Percentiles rank a stretch among this genome's conserved stretches.
Conservation (phyloP, 1,284 basidiomycete genomes). For the Heterobasidion parviporum region DNA sequence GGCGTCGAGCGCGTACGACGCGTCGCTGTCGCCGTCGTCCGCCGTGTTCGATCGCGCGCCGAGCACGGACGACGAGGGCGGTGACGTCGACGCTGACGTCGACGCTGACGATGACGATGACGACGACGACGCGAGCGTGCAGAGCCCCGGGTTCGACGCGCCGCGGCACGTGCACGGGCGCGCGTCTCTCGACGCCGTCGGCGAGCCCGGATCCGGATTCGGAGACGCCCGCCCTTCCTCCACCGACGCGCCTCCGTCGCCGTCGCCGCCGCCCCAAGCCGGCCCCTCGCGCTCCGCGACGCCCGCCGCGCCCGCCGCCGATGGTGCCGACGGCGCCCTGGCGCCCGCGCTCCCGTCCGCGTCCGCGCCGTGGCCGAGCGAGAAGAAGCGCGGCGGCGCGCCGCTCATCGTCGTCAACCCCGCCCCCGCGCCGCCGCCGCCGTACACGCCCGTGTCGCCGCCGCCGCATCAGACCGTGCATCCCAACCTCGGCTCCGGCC, state of each 20-base stretch:
- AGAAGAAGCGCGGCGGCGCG: slow-evolving; percentile 14
- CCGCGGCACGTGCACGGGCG: too few species aligned
- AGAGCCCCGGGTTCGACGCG: slow-evolving; percentile 15
- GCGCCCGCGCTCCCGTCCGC: slow-evolving; percentile 4
- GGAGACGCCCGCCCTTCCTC: neutral
- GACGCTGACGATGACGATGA: too few species aligned
- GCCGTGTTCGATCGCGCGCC: slow-evolving; percentile 1
- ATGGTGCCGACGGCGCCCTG: neutral
- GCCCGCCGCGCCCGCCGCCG: neutral
- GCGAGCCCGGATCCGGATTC: too few species aligned
- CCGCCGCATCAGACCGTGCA: neutral
- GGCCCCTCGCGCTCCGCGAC: neutral
- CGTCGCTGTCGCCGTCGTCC: slow-evolving; percentile 33
- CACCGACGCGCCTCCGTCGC: neutral
- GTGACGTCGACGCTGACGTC: too few species aligned
- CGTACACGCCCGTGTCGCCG: neutral
- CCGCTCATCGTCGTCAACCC: slow-evolving; percentile 17
- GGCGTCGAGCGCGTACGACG: slow-evolving; percentile 18
- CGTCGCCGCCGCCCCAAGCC: neutral
- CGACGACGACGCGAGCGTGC: too few species aligned
- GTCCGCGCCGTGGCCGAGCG: slow-evolving; percentile 5
- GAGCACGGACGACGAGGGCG: too few species aligned
- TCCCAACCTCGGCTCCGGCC: too few species aligned
- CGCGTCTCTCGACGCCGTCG: too few species aligned
- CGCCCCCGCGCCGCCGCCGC: slow-evolving; percentile 16